A percentile compares a stretch with the other conserved stretches of the same genome.
Evolutionary conservation across 371 early-diverging fungal species (phyloP).

Genomic region (Sporodiniella umbellata): DNA sequence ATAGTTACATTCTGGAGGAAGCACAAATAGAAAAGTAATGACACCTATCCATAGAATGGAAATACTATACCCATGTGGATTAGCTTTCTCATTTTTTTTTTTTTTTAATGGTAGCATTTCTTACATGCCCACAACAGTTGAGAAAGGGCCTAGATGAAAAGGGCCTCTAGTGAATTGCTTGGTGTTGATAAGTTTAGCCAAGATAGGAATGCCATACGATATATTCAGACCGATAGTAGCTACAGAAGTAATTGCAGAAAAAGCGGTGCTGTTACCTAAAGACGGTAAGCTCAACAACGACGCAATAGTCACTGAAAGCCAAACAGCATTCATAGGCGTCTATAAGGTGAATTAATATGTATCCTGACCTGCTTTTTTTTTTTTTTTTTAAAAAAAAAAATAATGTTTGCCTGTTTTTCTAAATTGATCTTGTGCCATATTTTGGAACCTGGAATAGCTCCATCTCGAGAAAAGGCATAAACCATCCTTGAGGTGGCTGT

Average conservation of each 20-base stretch:
- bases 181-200: conserved; percentile 15
- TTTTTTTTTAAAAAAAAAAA: too few relatives aligned
- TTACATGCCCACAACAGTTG: conserved; percentile 33
- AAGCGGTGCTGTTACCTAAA: conserved; percentile 40
- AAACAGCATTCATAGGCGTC: conserved; percentile 55
- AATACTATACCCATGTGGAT: conserved; percentile 5
- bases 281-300: conserved; percentile 43
- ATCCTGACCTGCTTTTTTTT: conserved; percentile 42
- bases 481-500: conserved; percentile 69
- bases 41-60: conserved; percentile 45
- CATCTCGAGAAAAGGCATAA: conserved; percentile 73
- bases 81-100: not conserved
- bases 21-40: conserved; percentile 52
- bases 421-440: conserved; percentile 29
- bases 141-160: conserved; percentile 42
- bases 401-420: conserved; percentile 41
- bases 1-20: conserved; percentile 45
- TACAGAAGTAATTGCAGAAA: conserved; percentile 62
- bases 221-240: conserved; percentile 66
- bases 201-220: conserved; percentile 52
- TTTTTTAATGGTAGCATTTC: conserved; percentile 1
- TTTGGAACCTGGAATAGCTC: conserved; percentile 59
- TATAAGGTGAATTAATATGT: conserved; percentile 16
- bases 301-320: conserved; percentile 46
- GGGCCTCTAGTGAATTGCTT: conserved; percentile 33